Percentiles rank a stretch among this genome's conserved stretches.
Evolutionary conservation across 2,329 filamentous ascomycete species (phyloP).

Genomic region (Coniochaeta sp.): DNA sequence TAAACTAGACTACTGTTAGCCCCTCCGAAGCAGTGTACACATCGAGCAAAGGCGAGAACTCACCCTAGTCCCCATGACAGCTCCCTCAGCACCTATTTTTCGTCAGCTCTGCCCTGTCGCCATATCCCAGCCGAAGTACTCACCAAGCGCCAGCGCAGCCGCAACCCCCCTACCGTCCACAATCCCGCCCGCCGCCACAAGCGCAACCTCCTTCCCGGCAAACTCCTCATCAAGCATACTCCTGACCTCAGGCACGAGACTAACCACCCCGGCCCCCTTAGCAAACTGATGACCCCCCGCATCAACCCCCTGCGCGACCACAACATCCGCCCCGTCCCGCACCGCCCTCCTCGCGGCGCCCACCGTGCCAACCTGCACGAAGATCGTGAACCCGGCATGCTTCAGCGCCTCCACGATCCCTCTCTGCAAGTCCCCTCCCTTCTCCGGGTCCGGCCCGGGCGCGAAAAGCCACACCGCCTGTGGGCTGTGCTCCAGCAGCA

Average conservation of each 20-base stretch:
- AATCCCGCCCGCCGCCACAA: conserved; percentile 56
- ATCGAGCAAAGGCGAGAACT: not conserved
- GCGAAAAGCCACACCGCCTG: conserved; percentile 64
- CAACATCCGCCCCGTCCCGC: conserved; percentile 43
- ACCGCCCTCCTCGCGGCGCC: conserved; percentile 43
- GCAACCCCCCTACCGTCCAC: conserved; percentile 47
- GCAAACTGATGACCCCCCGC: conserved; percentile 58
- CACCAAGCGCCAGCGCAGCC: conserved; percentile 48
- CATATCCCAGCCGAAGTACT: conserved; percentile 8
- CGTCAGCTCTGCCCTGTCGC: not conserved
- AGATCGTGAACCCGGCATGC: conserved; percentile 36
- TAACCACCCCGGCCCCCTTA: conserved; percentile 45
- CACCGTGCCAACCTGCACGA: conserved; percentile 57
- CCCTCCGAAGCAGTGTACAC: not conserved
- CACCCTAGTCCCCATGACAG: conserved; percentile 35
- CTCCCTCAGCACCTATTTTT: conserved; percentile 31
- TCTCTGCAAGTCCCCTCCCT: conserved; percentile 25
- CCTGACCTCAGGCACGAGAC: conserved; percentile 50
- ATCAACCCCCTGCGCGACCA: conserved; percentile 58
- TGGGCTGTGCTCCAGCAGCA: conserved; percentile 46
- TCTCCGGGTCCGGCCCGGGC: conserved; percentile 33
- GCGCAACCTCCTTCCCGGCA: conserved; percentile 21
- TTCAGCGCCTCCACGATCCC: conserved; percentile 29
- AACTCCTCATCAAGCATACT: conserved; percentile 35
- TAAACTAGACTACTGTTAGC: conserved; percentile 27